phyloP scores from a whole-genome alignment of 1,139 yeast genomes.

The Taphrina pruni region DNA sequence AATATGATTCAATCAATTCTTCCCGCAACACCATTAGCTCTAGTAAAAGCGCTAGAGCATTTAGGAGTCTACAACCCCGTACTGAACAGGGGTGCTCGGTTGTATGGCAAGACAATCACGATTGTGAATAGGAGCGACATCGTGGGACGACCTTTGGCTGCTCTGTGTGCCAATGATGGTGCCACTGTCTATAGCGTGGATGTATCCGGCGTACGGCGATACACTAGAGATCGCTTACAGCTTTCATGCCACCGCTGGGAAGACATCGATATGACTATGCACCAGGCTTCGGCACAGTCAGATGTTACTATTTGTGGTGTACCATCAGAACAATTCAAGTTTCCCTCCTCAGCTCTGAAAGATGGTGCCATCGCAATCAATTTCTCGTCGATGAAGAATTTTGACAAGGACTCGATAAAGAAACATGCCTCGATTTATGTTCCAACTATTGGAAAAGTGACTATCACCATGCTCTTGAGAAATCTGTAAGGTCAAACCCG shows the following conservation, averaged over 20 bases:
- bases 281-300: constrained; percentile 71
- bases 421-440: constrained; percentile 86
- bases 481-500: constrained; percentile 56
- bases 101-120: constrained; percentile 89
- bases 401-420: constrained; percentile 74
- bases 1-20: constrained; percentile 72
- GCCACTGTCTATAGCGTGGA: constrained; percentile 95
- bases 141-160: constrained; percentile 97
- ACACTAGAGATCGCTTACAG: constrained; percentile 88
- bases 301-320: constrained; percentile 97
- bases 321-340: constrained; percentile 79
- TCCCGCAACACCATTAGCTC: constrained; percentile 95
- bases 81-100: constrained; percentile 83
- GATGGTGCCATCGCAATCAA: constrained; percentile 91
- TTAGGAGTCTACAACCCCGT: constrained; percentile 83
- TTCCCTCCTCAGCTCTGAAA: constrained; percentile 77
- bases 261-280: constrained; percentile 60
- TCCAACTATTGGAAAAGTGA: constrained; percentile 94
- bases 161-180: constrained; percentile 93
- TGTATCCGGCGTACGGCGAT: constrained; percentile 82
- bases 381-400: constrained; percentile 87
- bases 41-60: constrained; percentile 89
- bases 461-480: constrained; percentile 89
- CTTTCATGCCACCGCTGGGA: constrained; percentile 82
- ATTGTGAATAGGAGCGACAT: constrained; percentile 93